Evolutionary conservation across 352 stramenopile species (phyloP).

Genomic region (Globisporangium acanthophoron): DNA sequence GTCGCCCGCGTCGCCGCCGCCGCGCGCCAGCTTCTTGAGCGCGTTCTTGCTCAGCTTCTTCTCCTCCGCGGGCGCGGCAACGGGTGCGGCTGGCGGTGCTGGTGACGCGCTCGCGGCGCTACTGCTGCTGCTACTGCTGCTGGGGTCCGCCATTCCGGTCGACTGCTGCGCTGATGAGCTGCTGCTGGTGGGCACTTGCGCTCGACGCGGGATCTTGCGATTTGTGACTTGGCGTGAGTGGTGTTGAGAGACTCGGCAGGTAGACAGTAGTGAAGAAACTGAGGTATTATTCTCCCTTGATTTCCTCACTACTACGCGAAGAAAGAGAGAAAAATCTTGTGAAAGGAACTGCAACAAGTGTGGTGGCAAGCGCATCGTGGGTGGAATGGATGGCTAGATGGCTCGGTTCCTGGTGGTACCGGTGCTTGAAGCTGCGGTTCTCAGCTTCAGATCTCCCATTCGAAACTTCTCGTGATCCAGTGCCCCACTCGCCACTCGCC

Average conservation of each 20-base stretch:
- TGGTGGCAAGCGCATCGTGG: no score
- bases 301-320: background rate
- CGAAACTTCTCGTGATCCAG: background rate
- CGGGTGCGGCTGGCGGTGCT: conserved; percentile 6
- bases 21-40: conserved; percentile 91
- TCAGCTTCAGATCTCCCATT: background rate
- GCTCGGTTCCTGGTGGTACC: background rate
- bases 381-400: background rate
- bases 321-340: background rate
- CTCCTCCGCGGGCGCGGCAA: conserved; percentile 18
- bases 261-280: background rate
- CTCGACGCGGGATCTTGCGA: background rate
- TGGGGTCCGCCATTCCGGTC: conserved; percentile 9
- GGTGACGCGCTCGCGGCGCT: conserved; percentile 5
- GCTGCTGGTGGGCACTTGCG: background rate
- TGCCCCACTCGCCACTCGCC: background rate
- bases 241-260: background rate
- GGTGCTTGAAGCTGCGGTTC: background rate
- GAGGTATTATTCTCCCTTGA: background rate
- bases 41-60: conserved; percentile 94
- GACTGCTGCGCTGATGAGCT: background rate
- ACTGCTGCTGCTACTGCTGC: background rate
- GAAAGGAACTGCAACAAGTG: background rate
- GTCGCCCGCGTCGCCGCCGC: conserved; percentile 76
- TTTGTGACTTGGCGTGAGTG: background rate